Base-by-base conservation (phyloP, 129 eudicot species). In the Chrysanthemum seticuspe region DNA sequence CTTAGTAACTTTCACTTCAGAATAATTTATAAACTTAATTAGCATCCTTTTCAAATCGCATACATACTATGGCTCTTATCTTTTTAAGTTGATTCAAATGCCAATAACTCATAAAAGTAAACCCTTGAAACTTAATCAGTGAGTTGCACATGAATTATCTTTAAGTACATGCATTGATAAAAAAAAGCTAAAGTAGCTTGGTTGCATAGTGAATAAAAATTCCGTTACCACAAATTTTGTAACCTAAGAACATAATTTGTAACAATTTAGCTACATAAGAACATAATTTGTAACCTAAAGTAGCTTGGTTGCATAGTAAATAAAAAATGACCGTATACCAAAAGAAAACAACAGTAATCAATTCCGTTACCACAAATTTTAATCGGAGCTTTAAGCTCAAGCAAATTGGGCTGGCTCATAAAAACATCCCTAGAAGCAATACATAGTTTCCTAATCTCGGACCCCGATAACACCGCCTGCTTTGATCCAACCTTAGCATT, bases 301-400 rank as follows among this genome's bases (percentile, higher is more conserved):
- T 31, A 31, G 36, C 36, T 4, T 31, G 36, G 36, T 31, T 4
- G 36, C 36, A 31, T 31, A 31, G 36, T 31, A 31, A 4, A 31
- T 31, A 31, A 21, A 48, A 10, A 65, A 44, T 13, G 48, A 0
- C 36, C 2, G 6, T 52, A 52, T 52, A 52, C 15, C 15, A 52
- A 11, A 13, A 52, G 14, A 52, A 15, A 53, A 12, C 5, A 12
- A 11, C 11, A 23, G n/a, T 45, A 6, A 60, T 67, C 47, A 13
- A 10, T 21, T 62, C 10, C 12, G 16, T 65, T 83, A 86, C 91
- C 91, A 29, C 88, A 86, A 48, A 86, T 83, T 70, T 86, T 86
- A 25, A 83, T 86, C 7, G 88, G 91, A 75, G 91, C 88, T 69
- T 86, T 87, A 23, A 86, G 84, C 81, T 86, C 91, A 2, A 86